phyloP scores from a whole-genome alignment of 1,139 yeast species.

The Taphrina deformans region DNA sequence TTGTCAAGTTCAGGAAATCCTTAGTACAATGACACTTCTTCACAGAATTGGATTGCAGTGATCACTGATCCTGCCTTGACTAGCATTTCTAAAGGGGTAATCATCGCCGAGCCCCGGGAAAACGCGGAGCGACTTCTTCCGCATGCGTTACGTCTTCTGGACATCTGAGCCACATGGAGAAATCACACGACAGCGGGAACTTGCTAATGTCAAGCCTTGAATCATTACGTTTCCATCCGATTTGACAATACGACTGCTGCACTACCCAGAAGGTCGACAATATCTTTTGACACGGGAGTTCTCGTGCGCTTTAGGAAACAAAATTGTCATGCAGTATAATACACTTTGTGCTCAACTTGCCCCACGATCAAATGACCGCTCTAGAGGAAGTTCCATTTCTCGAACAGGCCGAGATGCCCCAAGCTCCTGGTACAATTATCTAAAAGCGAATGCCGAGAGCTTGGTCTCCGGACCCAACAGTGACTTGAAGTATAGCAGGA shows the following conservation, averaged over 20 bases:
- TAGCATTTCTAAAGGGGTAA: background rate
- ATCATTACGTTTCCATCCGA: too few relatives aligned
- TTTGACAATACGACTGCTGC: too few relatives aligned
- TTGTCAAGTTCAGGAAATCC: too few relatives aligned
- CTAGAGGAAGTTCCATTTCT: background rate
- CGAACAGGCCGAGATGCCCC: conserved; percentile 6
- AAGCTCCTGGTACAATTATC: conserved; percentile 1
- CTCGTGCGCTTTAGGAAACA: background rate
- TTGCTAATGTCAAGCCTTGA: too few relatives aligned
- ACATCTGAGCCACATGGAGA: background rate
- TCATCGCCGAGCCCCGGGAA: background rate
- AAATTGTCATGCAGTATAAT: conserved; percentile 5
- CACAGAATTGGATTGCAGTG: too few relatives aligned
- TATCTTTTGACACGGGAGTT: background rate
- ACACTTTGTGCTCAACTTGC: conserved; percentile 10
- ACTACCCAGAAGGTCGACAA: background rate
- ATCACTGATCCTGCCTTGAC: too few relatives aligned
- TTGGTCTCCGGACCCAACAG: background rate
- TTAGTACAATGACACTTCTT: too few relatives aligned
- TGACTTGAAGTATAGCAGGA: background rate
- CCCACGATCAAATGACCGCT: background rate
- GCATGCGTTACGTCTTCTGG: background rate
- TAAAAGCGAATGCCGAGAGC: conserved; percentile 10
- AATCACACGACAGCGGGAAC: background rate
- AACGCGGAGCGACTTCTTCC: background rate